Evolutionary conservation across 129 eudicot genomes (phyloP).

Genomic region (Lactuca sativa): DNA sequence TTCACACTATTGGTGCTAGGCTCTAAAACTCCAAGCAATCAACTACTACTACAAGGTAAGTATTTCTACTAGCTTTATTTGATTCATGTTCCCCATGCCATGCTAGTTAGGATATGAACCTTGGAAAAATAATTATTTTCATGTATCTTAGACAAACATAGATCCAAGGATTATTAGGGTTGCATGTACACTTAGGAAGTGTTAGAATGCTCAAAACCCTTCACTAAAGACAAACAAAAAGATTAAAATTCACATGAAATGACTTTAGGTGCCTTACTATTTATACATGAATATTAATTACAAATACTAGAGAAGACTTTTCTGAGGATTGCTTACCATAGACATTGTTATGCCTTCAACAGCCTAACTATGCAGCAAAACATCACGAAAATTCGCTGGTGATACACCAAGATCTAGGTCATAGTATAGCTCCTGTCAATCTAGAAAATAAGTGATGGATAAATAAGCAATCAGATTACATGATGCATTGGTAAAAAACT

Average conservation of each 20-base stretch:
- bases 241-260: neutral
- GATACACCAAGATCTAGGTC: conserved; percentile 68
- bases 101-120: too few species aligned
- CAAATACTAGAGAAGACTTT: conserved; percentile 10
- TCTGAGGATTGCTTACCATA: conserved; percentile 8
- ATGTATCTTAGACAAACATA: too few species aligned
- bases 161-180: too few species aligned
- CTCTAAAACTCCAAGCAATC: too few species aligned
- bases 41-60: too few species aligned
- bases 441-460: conserved; percentile 6
- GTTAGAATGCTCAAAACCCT: too few species aligned
- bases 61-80: too few species aligned
- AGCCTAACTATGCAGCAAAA: conserved; percentile 84
- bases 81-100: too few species aligned
- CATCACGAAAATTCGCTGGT: conserved; percentile 75
- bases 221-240: too few species aligned
- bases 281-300: neutral
- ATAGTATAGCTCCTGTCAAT: conserved; percentile 58
- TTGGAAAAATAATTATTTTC: too few species aligned
- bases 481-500: conserved; percentile 5
- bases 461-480: neutral
- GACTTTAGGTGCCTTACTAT: neutral
- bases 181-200: too few species aligned
- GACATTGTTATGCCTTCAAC: conserved; percentile 70
- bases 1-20: too few species aligned